A percentile compares a stretch with the other conserved stretches of the same genome.
These are phyloP conservation scores for Xanthoceras sorbifolium DNA, from an alignment of 345 rosid genomes.

Conservation along the genomic window DNA sequence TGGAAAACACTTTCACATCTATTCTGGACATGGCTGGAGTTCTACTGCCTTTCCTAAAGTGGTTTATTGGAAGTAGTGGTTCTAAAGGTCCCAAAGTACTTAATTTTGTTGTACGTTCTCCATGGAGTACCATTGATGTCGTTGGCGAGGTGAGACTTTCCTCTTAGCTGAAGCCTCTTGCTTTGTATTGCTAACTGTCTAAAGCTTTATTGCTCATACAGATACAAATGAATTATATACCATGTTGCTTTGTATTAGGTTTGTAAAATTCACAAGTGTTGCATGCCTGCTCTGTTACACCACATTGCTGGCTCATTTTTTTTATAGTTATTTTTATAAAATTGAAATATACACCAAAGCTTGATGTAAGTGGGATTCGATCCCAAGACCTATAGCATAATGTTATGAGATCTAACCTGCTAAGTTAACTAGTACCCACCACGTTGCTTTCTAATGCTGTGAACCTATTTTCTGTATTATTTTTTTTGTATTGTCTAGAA, in stretches of 20 bases:
- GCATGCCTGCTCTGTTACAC: background rate
- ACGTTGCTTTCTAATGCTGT: slow-evolving; percentile 2
- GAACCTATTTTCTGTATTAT: slow-evolving; percentile 7
- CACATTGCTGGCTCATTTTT: background rate
- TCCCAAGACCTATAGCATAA: background rate
- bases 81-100: slow-evolving; percentile 80
- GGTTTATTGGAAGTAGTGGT: slow-evolving; percentile 89
- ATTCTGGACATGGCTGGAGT: slow-evolving; percentile 99
- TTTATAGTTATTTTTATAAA: background rate
- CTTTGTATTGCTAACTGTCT: slow-evolving; percentile 5
- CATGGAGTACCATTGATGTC: slow-evolving; percentile 90
- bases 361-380: background rate
- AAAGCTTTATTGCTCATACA: background rate
- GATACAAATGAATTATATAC: slow-evolving; percentile 5
- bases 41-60: slow-evolving; percentile 84
- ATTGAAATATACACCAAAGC: no score
- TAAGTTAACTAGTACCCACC: background rate
- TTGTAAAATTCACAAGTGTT: background rate
- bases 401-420: no score
- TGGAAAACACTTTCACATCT: slow-evolving; percentile 97
- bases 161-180: slow-evolving; percentile 9
- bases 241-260: background rate
- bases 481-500: background rate
- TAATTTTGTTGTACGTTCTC: slow-evolving; percentile 94
- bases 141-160: slow-evolving; percentile 69